Evolutionary conservation across 2,329 filamentous ascomycete genomes (phyloP).

Genomic region (Pezicula neosporulosa): DNA sequence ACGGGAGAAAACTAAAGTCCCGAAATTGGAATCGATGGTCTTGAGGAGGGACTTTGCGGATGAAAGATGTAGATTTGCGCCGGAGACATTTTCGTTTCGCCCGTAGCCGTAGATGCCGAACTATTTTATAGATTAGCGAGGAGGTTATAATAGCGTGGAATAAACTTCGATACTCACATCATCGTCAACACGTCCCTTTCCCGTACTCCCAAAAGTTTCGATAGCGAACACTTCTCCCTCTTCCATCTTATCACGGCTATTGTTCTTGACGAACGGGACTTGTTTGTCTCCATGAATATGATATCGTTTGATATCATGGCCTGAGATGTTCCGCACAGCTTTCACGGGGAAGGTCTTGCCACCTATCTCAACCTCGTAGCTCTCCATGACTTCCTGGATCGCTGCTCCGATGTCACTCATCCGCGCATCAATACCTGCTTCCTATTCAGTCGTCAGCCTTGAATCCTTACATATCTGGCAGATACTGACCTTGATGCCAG

Average conservation of each 20-base stretch:
- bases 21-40: slow-evolving; percentile 59
- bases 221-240: slow-evolving; percentile 56
- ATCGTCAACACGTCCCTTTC: slow-evolving; percentile 43
- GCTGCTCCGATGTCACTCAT: slow-evolving; percentile 49
- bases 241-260: slow-evolving; percentile 50
- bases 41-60: slow-evolving; percentile 55
- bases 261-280: slow-evolving; percentile 50
- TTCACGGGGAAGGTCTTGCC: slow-evolving; percentile 48
- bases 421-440: slow-evolving; percentile 51
- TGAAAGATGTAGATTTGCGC: slow-evolving; percentile 37
- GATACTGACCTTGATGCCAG: slow-evolving; percentile 29
- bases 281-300: slow-evolving; percentile 53
- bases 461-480: not conserved
- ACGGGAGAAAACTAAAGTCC: slow-evolving; percentile 57
- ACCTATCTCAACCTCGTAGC: slow-evolving; percentile 51
- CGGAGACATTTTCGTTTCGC: slow-evolving; percentile 34
- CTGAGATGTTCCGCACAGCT: slow-evolving; percentile 46
- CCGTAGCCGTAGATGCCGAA: slow-evolving; percentile 50
- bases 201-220: slow-evolving; percentile 55
- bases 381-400: slow-evolving; percentile 59
- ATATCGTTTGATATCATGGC: slow-evolving; percentile 51
- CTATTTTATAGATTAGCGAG: slow-evolving; percentile 26
- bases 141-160: not conserved
- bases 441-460: too few relatives aligned
- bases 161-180: slow-evolving; percentile 33